phyloP scores from a whole-genome alignment of 805 yeast genomes.

The Torulaspora indica region DNA sequence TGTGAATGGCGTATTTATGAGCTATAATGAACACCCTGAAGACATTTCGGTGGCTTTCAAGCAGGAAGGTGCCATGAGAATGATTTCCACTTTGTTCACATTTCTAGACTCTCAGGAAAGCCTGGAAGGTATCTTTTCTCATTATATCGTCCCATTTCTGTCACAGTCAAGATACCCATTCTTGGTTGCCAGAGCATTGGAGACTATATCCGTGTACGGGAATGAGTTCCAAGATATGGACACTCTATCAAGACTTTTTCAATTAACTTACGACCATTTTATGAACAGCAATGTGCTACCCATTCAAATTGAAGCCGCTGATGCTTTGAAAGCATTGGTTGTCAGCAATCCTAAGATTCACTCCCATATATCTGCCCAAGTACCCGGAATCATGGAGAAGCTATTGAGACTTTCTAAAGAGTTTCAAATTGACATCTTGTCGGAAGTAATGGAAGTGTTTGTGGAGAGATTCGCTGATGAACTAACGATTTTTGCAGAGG shows the following conservation, averaged over 20 bases:
- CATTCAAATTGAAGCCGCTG: slow-evolving; percentile 79
- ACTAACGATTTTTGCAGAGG: slow-evolving; percentile 80
- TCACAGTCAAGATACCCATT: slow-evolving; percentile 50
- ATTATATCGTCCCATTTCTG: slow-evolving; percentile 62
- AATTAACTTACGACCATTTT: slow-evolving; percentile 40
- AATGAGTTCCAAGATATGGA: slow-evolving; percentile 37
- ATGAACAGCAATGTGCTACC: slow-evolving; percentile 53
- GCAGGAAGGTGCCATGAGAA: slow-evolving; percentile 77
- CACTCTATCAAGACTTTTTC: slow-evolving; percentile 40
- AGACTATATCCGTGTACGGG: slow-evolving; percentile 45
- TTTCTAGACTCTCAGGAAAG: slow-evolving; percentile 37
- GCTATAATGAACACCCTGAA: slow-evolving; percentile 34
- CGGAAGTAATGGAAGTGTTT: slow-evolving; percentile 92
- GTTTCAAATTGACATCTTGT: slow-evolving; percentile 78
- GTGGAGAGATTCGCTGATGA: slow-evolving; percentile 84
- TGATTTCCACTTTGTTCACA: slow-evolving; percentile 64
- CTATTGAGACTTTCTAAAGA: slow-evolving; percentile 69
- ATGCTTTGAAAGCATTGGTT: slow-evolving; percentile 77
- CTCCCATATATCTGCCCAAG: slow-evolving; percentile 62
- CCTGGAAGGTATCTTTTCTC: slow-evolving; percentile 61
- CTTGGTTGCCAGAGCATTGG: slow-evolving; percentile 66
- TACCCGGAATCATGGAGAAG: slow-evolving; percentile 77
- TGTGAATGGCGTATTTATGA: slow-evolving; percentile 46
- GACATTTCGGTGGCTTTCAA: slow-evolving; percentile 47
- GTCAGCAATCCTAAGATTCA: slow-evolving; percentile 59